Evolutionary conservation across 805 yeast genomes (phyloP), one percentile per base, ranked within the genome.

Genomic region (Metschnikowia gruessii): DNA sequence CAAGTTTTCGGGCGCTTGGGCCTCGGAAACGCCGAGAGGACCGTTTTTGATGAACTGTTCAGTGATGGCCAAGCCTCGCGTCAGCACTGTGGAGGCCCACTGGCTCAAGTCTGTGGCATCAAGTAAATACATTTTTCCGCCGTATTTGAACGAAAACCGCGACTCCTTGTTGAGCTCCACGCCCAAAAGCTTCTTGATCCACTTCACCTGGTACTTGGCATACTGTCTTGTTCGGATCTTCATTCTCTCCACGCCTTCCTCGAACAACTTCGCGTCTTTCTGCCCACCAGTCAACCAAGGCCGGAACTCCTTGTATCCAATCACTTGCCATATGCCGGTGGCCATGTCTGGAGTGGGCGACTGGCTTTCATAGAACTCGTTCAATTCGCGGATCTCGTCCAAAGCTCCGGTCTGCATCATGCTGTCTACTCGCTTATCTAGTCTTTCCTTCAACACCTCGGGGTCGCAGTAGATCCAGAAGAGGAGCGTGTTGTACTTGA

Each of bases 251-350:
- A 83, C 68, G 9, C 92, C 81, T 3, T 66, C 69, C 3, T 60
- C 60, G 43, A 76, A 75, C 13, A 37, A 55, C 15, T 51, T 50
- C 9, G 37, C 17, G 34, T 50, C 37, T 21, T 33, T 35, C 52
- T 58, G 37, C 37, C 46, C 45, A 35, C 37, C 12, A 45, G 62
- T 61, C 19, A 81, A 55, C 85, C 86, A 88, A 1, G 95, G 92
- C 31, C 87, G 59, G 59, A 89, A 89, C 59, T 89, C 96, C 61
- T 88, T 87, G 65, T 87, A 94, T 1, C 98, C 98, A 58, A 92
- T 87, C 1, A 87, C 96, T 66, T 94, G 98, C 90, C 90, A 90
- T 0, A 92, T 77, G 2, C 98, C 98, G 48, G 76, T 70, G 44
- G 85, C 85, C 46, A 80, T 66, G 48, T 75, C 82, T 9, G 85